Conservation (phyloP, 1,139 yeast species). For the Hemisphaericaspora lyxosophila region DNA sequence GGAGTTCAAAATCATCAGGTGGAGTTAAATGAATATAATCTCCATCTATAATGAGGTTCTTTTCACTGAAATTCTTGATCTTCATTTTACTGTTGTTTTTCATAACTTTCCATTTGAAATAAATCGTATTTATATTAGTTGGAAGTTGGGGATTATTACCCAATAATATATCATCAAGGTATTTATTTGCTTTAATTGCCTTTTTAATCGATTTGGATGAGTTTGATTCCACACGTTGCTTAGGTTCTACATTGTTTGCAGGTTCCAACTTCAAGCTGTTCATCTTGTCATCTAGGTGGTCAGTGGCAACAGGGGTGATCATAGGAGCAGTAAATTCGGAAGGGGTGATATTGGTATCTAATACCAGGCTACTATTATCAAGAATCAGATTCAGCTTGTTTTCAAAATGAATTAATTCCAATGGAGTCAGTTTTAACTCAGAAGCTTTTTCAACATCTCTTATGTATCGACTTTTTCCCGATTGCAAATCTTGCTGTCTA, state of each 20-base stretch:
- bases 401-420: constrained; percentile 24
- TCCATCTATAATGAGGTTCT: constrained; percentile 86
- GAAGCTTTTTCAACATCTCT: constrained; percentile 23
- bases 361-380: constrained; percentile 9
- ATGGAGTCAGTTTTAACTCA: constrained; percentile 20
- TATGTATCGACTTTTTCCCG: constrained; percentile 12
- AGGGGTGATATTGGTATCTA: constrained; percentile 28
- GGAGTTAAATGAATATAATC: constrained; percentile 90
- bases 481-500: constrained; percentile 11
- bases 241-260: not conserved
- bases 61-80: constrained; percentile 62
- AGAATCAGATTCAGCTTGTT: constrained; percentile 10
- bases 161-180: constrained; percentile 37
- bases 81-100: constrained; percentile 84
- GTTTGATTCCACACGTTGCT: constrained; percentile 2
- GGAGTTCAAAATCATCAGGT: constrained; percentile 54
- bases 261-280: constrained; percentile 12
- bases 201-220: constrained; percentile 9
- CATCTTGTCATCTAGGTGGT: constrained; percentile 23
- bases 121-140: constrained; percentile 38
- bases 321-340: constrained; percentile 22
- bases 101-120: constrained; percentile 73
- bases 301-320: constrained; percentile 27
- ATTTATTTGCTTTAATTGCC: constrained; percentile 22
- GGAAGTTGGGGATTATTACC: constrained; percentile 38